Percentiles rank a stretch among this genome's conserved stretches.
Evolutionary conservation across 2,329 filamentous ascomycete genomes (phyloP).

Genomic region (Cercospora sp.): DNA sequence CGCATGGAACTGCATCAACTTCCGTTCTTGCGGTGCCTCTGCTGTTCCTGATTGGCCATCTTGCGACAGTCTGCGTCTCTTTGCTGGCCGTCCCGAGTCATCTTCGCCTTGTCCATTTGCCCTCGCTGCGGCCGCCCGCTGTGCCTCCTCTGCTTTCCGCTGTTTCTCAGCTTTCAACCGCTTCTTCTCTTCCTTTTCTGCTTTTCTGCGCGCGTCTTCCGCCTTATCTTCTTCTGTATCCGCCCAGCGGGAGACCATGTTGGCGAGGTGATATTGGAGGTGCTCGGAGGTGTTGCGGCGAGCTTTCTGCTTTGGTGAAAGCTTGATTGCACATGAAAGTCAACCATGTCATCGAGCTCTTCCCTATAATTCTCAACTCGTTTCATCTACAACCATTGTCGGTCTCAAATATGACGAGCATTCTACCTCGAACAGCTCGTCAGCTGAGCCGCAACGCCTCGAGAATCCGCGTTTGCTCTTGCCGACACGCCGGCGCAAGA

Average conservation of each 20-base stretch:
- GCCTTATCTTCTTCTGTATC: conserved; percentile 78
- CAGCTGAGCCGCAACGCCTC: conserved; percentile 26
- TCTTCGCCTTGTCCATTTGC: conserved; percentile 32
- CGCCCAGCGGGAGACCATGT: conserved; percentile 74
- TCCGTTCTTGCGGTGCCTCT: conserved; percentile 46
- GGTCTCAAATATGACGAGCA: conserved; percentile 32
- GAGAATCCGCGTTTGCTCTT: background rate
- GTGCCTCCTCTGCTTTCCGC: conserved; percentile 60
- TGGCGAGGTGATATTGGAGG: conserved; percentile 6
- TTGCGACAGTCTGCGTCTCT: conserved; percentile 63
- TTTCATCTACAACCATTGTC: background rate
- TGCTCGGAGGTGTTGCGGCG: conserved; percentile 9
- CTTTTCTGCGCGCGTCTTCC: conserved; percentile 69
- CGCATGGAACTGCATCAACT: conserved; percentile 70
- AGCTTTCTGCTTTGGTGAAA: background rate
- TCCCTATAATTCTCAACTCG: background rate
- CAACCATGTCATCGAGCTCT: conserved; percentile 11
- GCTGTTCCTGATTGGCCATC: conserved; percentile 36
- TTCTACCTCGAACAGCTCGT: conserved; percentile 29
- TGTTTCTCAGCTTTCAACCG: conserved; percentile 80
- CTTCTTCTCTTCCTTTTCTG: conserved; percentile 87
- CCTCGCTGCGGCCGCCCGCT: conserved; percentile 35
- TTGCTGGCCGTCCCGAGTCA: conserved; percentile 51
- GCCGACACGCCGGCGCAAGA: conserved; percentile 39
- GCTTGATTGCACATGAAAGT: conserved; percentile 9